Percentiles rank a stretch among this genome's conserved stretches.
These are phyloP conservation scores for Malus hybrid DNA, from an alignment of 331 rosid genomes.

Conservation along the genomic window DNA sequence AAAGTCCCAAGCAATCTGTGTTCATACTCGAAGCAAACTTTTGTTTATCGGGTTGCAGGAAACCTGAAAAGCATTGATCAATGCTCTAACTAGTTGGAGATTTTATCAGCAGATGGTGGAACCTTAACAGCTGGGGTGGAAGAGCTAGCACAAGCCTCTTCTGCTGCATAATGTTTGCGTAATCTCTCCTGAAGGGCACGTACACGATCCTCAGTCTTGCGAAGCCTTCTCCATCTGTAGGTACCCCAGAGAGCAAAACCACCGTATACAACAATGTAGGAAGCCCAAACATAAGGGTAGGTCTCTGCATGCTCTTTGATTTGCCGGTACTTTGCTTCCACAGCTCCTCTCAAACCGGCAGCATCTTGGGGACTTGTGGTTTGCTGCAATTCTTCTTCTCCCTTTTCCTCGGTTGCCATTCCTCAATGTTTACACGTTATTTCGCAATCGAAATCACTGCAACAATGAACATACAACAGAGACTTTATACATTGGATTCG, in stretches of 20 bases:
- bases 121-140: slow-evolving; percentile 24
- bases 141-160: slow-evolving; percentile 35
- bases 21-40: neutral
- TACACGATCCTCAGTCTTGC: slow-evolving; percentile 66
- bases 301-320: slow-evolving; percentile 64
- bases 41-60: neutral
- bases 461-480: neutral
- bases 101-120: slow-evolving; percentile 37
- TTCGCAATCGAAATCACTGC: neutral
- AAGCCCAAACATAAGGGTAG: slow-evolving; percentile 85
- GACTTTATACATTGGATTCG: too few relatives aligned
- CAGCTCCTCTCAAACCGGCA: slow-evolving; percentile 15
- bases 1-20: neutral
- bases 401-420: slow-evolving; percentile 19
- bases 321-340: slow-evolving; percentile 44
- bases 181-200: slow-evolving; percentile 50
- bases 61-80: neutral
- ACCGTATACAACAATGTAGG: slow-evolving; percentile 76
- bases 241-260: slow-evolving; percentile 60
- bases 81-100: slow-evolving; percentile 10
- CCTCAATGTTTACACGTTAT: neutral
- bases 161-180: slow-evolving; percentile 42
- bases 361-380: slow-evolving; percentile 7
- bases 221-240: slow-evolving; percentile 81
- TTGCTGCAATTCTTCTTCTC: slow-evolving; percentile 36